Base-by-base conservation (phyloP, 495 filamentous ascomycete species). In the Neurospora terricola region DNA sequence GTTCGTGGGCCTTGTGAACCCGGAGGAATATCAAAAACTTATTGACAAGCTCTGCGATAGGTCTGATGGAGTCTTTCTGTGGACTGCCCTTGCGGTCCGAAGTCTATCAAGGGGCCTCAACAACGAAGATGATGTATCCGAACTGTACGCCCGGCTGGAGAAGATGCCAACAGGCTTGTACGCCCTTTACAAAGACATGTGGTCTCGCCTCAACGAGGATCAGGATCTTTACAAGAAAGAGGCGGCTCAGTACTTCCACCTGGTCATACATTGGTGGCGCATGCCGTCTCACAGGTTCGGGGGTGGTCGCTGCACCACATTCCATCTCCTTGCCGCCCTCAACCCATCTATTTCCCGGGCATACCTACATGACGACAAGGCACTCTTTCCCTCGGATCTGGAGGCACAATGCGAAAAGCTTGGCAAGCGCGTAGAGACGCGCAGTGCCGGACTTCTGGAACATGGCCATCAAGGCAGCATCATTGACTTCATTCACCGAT, bases 1-100 rank as follows among this genome's bases (percentile, higher is more conserved):
- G 9, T 5, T 54, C 4, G 0, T 68, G 0, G 48, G 16, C 5
- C 23, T 48, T 18, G 11, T 40, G 5, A 2, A 27, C 1, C 14
- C 27, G 7, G 16, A 10, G 7, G 27, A 73, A 5, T 45, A 69
- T 12, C 39, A 14, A 0, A 1, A n/a, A 1, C 59, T 82, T 8
- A 69, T 78, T 5, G 7, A 70, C 4, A 70, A 74, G 0, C 71
- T 83, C 23, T 75, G 73, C 14, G 66, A 73, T 0, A 81, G 77
- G 72, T 75, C 82, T 9, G 69, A 72, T 14, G 81, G 84, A 0
- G 82, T 86, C 5, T 86, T 83, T 72, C 76, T 84, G 2, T 85
- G 84, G 84, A 79, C 83, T n/a, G 42, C 62, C 10, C 71, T 85
- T 7, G 83, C 81, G 4, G 73, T 81, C 1, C 43, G 71, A n/a